Conservation (phyloP, 345 rosid species). For the Conringia planisiliqua region DNA sequence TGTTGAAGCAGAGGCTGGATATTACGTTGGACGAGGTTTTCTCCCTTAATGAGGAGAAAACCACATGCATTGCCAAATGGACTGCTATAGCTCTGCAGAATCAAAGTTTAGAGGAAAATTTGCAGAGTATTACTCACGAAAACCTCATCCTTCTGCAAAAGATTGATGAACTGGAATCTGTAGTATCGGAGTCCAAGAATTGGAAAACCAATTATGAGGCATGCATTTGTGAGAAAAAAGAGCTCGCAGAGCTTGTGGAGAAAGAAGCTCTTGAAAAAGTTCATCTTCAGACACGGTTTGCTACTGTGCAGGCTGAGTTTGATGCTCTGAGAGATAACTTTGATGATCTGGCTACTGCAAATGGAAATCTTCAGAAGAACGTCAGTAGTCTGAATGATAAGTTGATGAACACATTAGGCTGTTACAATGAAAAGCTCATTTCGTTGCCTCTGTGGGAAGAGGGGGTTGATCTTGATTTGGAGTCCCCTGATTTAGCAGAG, state of each 20-base stretch:
- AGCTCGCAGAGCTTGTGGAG: conserved; percentile 55
- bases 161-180: conserved; percentile 64
- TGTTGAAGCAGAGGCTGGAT: conserved; percentile 62
- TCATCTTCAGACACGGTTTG: conserved; percentile 46
- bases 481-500: conserved; percentile 42
- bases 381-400: conserved; percentile 40
- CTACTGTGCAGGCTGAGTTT: conserved; percentile 53
- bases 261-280: conserved; percentile 52
- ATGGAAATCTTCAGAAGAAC: conserved; percentile 47
- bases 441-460: conserved; percentile 36
- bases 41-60: conserved; percentile 55
- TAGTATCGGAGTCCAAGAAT: conserved; percentile 46
- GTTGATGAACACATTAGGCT: conserved; percentile 41
- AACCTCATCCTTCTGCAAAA: conserved; percentile 61
- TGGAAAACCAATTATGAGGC: conserved; percentile 57
- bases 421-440: conserved; percentile 42
- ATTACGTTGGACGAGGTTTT: conserved; percentile 58
- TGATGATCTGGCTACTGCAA: conserved; percentile 45
- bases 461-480: conserved; percentile 35
- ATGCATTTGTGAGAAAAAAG: conserved; percentile 55
- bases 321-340: conserved; percentile 41
- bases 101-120: conserved; percentile 52
- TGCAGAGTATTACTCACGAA: conserved; percentile 52
- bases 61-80: conserved; percentile 53
- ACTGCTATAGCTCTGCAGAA: conserved; percentile 56